Percentiles rank a stretch among this genome's conserved stretches.
phyloP scores from a whole-genome alignment of 495 filamentous ascomycete genomes.

The Penicillium nucicola region DNA sequence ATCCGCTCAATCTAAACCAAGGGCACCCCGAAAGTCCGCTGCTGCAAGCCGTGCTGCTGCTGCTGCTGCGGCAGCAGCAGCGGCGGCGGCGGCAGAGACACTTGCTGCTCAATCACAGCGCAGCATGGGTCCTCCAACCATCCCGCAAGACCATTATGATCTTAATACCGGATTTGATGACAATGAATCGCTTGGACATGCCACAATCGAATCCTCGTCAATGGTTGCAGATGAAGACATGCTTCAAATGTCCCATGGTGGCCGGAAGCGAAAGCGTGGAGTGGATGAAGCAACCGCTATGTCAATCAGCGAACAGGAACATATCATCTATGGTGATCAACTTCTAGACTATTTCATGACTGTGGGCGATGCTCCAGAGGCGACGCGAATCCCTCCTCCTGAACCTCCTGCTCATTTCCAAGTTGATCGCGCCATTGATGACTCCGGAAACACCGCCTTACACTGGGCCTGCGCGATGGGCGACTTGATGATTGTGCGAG shows the following conservation, averaged over 20 bases:
- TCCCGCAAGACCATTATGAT: constrained; percentile 56
- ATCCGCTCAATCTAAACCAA: constrained; percentile 62
- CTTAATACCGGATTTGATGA: constrained; percentile 61
- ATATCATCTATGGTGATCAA: constrained; percentile 85
- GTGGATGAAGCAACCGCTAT: constrained; percentile 55
- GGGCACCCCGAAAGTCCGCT: constrained; percentile 53
- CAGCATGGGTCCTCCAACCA: constrained; percentile 42
- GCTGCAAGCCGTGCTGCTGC: constrained; percentile 23
- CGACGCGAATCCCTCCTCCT: constrained; percentile 58
- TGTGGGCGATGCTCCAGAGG: constrained; percentile 62
- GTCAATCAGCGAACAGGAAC: constrained; percentile 70
- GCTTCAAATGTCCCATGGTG: constrained; percentile 59
- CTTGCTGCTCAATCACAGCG: constrained; percentile 41
- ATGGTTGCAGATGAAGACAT: constrained; percentile 80
- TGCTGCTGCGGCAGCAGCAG: constrained; percentile 6
- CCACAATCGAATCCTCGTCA: constrained; percentile 74
- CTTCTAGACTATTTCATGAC: constrained; percentile 95
- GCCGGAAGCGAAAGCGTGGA: constrained; percentile 73
- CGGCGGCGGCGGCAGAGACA: constrained; percentile 23
- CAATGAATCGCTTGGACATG: constrained; percentile 78
- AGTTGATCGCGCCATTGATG: constrained; percentile 84
- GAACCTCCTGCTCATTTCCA: constrained; percentile 79
- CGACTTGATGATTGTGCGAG: constrained; percentile 83
- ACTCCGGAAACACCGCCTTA: constrained; percentile 81
- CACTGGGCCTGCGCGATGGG: constrained; percentile 99